phyloP scores from a whole-genome alignment of 345 rosid genomes.

The Rhodamnia argentea region DNA sequence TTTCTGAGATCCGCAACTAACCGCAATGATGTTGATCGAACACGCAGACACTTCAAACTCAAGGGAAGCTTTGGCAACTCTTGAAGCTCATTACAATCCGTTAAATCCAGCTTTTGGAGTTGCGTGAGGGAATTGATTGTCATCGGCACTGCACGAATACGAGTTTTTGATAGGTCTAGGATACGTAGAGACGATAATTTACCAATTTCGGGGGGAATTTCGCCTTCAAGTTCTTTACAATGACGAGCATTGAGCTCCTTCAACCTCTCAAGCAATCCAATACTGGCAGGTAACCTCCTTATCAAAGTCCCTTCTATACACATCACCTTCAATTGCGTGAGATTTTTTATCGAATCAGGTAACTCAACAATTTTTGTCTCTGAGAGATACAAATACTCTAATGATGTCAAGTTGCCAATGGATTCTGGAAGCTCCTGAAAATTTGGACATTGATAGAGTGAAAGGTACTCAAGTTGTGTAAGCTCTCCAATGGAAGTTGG shows the following conservation, averaged over 20 bases:
- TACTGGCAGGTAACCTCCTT: not conserved
- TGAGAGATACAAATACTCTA: too few species aligned
- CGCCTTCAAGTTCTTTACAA: not conserved
- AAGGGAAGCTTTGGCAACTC: not conserved
- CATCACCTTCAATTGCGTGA: not conserved
- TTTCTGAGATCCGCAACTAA: not conserved
- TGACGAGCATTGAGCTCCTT: not conserved
- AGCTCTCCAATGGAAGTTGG: too few species aligned
- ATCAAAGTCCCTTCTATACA: accelerated
- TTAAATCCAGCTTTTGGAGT: not conserved
- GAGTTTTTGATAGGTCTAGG: not conserved
- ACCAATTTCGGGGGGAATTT: not conserved
- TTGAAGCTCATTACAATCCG: not conserved
- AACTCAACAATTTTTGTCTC: not conserved
- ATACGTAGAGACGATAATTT: not conserved
- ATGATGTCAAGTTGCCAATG: too few species aligned
- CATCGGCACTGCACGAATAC: not conserved
- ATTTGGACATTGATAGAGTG: not conserved
- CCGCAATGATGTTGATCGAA: not conserved
- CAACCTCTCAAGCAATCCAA: not conserved
- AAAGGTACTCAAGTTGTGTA: too few species aligned
- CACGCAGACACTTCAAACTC: not conserved
- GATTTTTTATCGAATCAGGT: not conserved
- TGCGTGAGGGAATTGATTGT: not conserved
- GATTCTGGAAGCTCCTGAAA: too few species aligned